Evolutionary conservation across 2,329 filamentous ascomycete species (phyloP).

Genomic region (Cladosporium sp.): DNA sequence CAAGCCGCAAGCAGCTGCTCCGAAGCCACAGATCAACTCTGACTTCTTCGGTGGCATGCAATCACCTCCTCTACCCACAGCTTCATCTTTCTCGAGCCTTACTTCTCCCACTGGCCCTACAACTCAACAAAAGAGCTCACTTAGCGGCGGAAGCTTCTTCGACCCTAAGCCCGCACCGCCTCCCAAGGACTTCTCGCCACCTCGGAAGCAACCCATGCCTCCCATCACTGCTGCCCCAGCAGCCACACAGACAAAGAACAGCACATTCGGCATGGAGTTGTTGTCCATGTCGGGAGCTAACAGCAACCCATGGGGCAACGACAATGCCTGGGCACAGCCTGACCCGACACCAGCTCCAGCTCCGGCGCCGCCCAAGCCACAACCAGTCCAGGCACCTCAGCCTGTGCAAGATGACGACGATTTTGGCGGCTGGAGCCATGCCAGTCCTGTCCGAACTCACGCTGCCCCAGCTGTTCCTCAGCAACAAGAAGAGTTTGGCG

Average conservation of each 20-base stretch:
- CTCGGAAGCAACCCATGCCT: conserved; percentile 48
- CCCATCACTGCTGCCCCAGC: conserved; percentile 37
- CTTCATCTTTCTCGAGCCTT: conserved; percentile 59
- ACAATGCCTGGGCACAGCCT: conserved; percentile 73
- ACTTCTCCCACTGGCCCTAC: conserved; percentile 55
- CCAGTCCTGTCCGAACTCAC: conserved; percentile 43
- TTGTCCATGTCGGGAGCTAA: conserved; percentile 42
- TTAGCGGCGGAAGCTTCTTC: conserved; percentile 80
- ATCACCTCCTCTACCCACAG: conserved; percentile 43
- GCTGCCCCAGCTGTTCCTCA: conserved; percentile 54
- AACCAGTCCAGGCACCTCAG: conserved; percentile 39
- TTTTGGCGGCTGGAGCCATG: conserved; percentile 91
- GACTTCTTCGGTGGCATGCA: conserved; percentile 44
- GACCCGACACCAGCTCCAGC: conserved; percentile 45
- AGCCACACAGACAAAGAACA: conserved; percentile 40
- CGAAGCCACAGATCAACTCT: conserved; percentile 7
- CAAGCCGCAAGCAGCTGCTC: conserved; percentile 55
- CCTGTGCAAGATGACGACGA: conserved; percentile 82
- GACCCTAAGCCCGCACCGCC: conserved; percentile 58
- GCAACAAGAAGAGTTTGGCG: conserved; percentile 92
- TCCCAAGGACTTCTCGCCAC: conserved; percentile 58
- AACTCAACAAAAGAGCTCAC: conserved; percentile 45
- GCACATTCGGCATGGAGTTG: conserved; percentile 30
- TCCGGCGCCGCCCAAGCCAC: conserved; percentile 37
- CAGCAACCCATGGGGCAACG: conserved; percentile 80